Evolutionary conservation across 1,284 basidiomycete genomes (phyloP).

Genomic region (Anthracocystis setariae): DNA sequence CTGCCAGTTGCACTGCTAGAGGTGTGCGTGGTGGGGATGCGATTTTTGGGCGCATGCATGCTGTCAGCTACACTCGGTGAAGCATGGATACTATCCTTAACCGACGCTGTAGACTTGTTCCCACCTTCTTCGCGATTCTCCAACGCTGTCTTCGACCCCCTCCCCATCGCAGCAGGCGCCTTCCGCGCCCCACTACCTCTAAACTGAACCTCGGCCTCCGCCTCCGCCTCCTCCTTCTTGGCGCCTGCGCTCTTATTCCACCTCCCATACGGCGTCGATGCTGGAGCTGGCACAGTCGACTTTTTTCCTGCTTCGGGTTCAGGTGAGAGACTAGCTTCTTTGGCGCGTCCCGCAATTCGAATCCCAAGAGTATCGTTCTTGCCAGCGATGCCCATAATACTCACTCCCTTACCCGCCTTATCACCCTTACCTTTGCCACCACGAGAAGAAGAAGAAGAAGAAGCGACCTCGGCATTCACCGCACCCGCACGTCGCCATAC

Average conservation of each 20-base stretch:
- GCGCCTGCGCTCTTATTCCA: slow-evolving; percentile 17
- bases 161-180: not conserved
- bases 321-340: slow-evolving; percentile 12
- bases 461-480: too few species aligned
- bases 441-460: not conserved
- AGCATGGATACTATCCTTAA: slow-evolving; percentile 23
- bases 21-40: too few species aligned
- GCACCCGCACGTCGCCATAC: slow-evolving; percentile 7
- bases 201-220: slow-evolving; percentile 1
- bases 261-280: slow-evolving; percentile 38
- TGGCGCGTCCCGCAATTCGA: slow-evolving; percentile 42
- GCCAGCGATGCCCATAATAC: not conserved
- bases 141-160: not conserved
- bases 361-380: slow-evolving; percentile 21
- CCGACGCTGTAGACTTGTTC: not conserved
- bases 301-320: slow-evolving; percentile 7
- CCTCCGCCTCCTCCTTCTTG: not conserved
- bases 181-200: slow-evolving; percentile 15
- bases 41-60: slow-evolving; percentile 18
- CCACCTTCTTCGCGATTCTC: slow-evolving; percentile 3
- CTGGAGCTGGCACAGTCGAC: slow-evolving; percentile 9
- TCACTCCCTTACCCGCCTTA: not conserved
- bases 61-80: slow-evolving; percentile 8
- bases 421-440: not conserved
- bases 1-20: too few species aligned